phyloP scores from a whole-genome alignment of 441 rosid genomes.

The Rhodomyrtus psidioides region DNA sequence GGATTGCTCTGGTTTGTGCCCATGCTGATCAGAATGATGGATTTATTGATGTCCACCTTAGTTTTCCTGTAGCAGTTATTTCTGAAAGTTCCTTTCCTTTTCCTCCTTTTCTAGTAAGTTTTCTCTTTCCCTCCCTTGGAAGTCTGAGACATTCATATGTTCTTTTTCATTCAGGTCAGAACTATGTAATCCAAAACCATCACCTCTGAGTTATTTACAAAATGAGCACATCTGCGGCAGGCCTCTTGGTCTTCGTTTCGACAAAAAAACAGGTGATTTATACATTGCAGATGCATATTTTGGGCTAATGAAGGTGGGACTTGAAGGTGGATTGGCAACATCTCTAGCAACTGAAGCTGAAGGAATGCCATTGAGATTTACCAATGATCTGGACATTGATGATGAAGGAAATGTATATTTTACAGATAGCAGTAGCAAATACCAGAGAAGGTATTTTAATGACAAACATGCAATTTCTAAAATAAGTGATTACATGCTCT shows the following conservation, averaged over 20 bases:
- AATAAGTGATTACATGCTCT: background rate
- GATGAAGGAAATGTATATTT: slow-evolving; percentile 78
- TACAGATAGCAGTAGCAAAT: slow-evolving; percentile 75
- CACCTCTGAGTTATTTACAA: slow-evolving; percentile 46
- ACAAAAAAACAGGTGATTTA: slow-evolving; percentile 69
- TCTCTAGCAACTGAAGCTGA: slow-evolving; percentile 70
- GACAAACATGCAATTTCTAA: background rate
- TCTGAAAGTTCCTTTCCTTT: background rate
- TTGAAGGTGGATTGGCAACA: slow-evolving; percentile 80
- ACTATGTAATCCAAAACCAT: slow-evolving; percentile 64
- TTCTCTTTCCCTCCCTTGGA: background rate
- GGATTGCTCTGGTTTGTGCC: background rate
- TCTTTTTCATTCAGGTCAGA: slow-evolving; percentile 47
- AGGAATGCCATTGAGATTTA: slow-evolving; percentile 63
- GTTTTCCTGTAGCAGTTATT: background rate
- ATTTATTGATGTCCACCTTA: background rate
- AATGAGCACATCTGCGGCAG: slow-evolving; percentile 93
- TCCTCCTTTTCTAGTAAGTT: background rate
- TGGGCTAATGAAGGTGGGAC: slow-evolving; percentile 85
- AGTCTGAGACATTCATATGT: background rate
- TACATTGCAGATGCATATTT: slow-evolving; percentile 90
- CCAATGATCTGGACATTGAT: slow-evolving; percentile 86
- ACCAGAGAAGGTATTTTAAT: slow-evolving; percentile 51
- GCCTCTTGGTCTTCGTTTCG: slow-evolving; percentile 80
- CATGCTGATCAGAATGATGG: background rate